Percentiles rank a stretch among this genome's conserved stretches.
Evolutionary conservation across 2,329 filamentous ascomycete species (phyloP).

Genomic region (Arachnopeziza araneosa): DNA sequence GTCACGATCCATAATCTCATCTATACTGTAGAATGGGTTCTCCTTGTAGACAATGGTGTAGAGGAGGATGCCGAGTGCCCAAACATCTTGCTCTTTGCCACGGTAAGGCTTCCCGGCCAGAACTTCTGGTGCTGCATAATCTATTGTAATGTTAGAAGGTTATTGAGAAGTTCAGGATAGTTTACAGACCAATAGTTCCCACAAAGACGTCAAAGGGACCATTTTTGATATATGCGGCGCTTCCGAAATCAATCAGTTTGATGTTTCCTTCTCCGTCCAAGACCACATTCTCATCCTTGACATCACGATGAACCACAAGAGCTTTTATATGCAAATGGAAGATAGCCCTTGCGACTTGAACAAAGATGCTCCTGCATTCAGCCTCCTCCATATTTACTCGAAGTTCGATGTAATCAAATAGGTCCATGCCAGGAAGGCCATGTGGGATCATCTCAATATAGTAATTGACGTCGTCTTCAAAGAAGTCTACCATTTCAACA

Average conservation of each 20-base stretch:
- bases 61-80: slow-evolving; percentile 92
- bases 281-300: slow-evolving; percentile 98
- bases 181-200: slow-evolving; percentile 76
- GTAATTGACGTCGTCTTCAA: slow-evolving; percentile 83
- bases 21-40: slow-evolving; percentile 97
- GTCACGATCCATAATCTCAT: slow-evolving; percentile 98
- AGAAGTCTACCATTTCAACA: slow-evolving; percentile 68
- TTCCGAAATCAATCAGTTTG: slow-evolving; percentile 97
- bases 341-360: slow-evolving; percentile 83
- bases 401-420: slow-evolving; percentile 98
- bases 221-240: slow-evolving; percentile 95
- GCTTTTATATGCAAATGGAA: slow-evolving; percentile 89
- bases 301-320: slow-evolving; percentile 90
- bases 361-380: slow-evolving; percentile 91
- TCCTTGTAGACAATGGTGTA: slow-evolving; percentile 99
- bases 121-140: slow-evolving; percentile 98
- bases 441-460: slow-evolving; percentile 99
- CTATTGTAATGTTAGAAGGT: slow-evolving; percentile 40
- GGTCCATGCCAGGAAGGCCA: slow-evolving; percentile 92
- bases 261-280: slow-evolving; percentile 92
- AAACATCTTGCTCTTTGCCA: slow-evolving; percentile 96
- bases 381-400: slow-evolving; percentile 93
- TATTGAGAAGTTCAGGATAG: background rate
- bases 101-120: slow-evolving; percentile 86
- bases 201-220: slow-evolving; percentile 99